These are phyloP conservation scores for Xylaria venustula DNA, from an alignment of 495 filamentous ascomycete genomes.

Conservation along the genomic window DNA sequence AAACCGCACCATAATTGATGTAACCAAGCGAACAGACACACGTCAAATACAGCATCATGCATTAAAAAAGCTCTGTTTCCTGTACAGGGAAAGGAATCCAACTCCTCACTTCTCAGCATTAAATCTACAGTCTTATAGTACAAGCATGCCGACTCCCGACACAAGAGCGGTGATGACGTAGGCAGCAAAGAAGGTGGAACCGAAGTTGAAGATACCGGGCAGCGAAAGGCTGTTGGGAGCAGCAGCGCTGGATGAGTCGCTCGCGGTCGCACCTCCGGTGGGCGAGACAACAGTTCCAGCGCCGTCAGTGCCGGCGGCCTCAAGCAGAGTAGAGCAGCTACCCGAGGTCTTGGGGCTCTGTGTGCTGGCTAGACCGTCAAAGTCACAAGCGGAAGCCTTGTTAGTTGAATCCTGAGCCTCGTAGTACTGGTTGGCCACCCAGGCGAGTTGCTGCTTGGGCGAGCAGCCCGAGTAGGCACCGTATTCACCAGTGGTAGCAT, in stretches of 20 bases:
- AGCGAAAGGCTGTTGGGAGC: constrained; percentile 27
- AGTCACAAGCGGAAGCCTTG: constrained; percentile 67
- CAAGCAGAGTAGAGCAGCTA: constrained; percentile 37
- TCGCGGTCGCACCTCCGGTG: constrained; percentile 22
- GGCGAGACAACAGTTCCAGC: constrained; percentile 22
- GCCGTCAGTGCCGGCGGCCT: constrained; percentile 39
- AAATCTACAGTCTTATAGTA: constrained; percentile 51
- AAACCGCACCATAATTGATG: background rate
- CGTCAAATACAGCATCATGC: background rate
- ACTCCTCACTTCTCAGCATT: background rate
- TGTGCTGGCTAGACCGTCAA: constrained; percentile 62
- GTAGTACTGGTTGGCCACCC: constrained; percentile 81
- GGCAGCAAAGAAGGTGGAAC: constrained; percentile 56
- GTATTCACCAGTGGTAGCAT: constrained; percentile 71
- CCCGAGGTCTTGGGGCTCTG: constrained; percentile 41
- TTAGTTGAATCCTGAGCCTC: constrained; percentile 44
- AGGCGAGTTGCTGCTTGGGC: constrained; percentile 72
- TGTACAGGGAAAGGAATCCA: background rate
- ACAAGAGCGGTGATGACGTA: constrained; percentile 60
- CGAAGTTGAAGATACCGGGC: constrained; percentile 56
- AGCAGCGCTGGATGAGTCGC: constrained; percentile 11
- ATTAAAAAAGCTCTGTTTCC: background rate
- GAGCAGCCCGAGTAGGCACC: constrained; percentile 88
- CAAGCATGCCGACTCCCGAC: constrained; percentile 65
- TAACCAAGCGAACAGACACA: background rate